Evolutionary conservation across 495 filamentous ascomycete genomes (phyloP).

Genomic region (Cercophora samala): DNA sequence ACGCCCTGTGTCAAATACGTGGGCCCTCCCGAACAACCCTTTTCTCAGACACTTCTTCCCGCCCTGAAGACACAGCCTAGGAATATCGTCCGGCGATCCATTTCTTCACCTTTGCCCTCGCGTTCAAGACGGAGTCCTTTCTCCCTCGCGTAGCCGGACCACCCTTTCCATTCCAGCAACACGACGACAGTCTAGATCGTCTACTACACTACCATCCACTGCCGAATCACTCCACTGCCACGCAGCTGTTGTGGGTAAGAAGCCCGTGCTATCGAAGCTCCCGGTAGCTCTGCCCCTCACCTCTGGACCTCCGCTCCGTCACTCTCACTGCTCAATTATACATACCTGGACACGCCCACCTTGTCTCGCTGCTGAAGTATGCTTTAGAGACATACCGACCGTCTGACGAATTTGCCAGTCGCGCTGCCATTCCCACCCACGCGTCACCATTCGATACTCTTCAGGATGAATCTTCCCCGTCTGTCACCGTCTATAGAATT

Average conservation of each 20-base stretch:
- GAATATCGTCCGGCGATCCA: slow-evolving; percentile 7
- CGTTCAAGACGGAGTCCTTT: background rate
- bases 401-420: slow-evolving; percentile 16
- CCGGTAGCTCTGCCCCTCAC: slow-evolving; percentile 1
- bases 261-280: background rate
- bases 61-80: background rate
- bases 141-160: slow-evolving; percentile 8
- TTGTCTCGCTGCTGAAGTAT: slow-evolving; percentile 19
- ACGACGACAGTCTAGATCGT: slow-evolving; percentile 2
- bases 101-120: slow-evolving; percentile 9
- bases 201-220: background rate
- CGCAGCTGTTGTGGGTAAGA: background rate
- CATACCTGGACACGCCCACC: background rate
- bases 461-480: slow-evolving; percentile 29
- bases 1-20: slow-evolving; percentile 12
- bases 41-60: slow-evolving; percentile 6
- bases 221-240: background rate
- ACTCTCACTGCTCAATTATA: background rate
- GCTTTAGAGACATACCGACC: slow-evolving; percentile 22
- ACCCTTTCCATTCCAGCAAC: slow-evolving; percentile 18
- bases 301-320: slow-evolving; percentile 3
- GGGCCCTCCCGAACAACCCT: slow-evolving; percentile 3
- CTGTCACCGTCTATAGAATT: slow-evolving; percentile 13
- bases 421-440: slow-evolving; percentile 19
- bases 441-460: slow-evolving; percentile 8